Evolutionary conservation across 2,329 filamentous ascomycete species (phyloP).

Genomic region (Diaporthe eres): DNA sequence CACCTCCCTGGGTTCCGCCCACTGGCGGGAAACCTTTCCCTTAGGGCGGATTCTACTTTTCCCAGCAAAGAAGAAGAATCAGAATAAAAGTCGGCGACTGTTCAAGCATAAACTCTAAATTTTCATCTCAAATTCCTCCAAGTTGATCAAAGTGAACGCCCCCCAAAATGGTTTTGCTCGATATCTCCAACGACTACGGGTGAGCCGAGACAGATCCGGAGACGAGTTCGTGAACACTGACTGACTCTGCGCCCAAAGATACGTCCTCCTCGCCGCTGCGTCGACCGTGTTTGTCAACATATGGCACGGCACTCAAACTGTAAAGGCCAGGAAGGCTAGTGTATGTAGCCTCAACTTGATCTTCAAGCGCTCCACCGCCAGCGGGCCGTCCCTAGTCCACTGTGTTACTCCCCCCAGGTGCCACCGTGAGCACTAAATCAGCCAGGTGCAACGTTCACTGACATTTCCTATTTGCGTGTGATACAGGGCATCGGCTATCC

Average conservation of each 20-base stretch:
- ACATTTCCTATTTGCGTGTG: not conserved
- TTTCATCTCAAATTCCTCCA: not conserved
- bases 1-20: not conserved
- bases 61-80: not conserved
- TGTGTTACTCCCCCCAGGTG: not conserved
- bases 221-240: not conserved
- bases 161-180: slow-evolving; percentile 58
- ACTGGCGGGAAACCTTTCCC: not conserved
- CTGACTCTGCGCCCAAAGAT: slow-evolving; percentile 58
- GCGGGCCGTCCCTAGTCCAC: not conserved
- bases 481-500: slow-evolving; percentile 67
- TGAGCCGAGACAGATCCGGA: slow-evolving; percentile 50
- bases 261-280: slow-evolving; percentile 71
- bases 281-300: slow-evolving; percentile 71
- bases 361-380: not conserved
- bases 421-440: not conserved
- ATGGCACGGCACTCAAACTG: slow-evolving; percentile 64
- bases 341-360: slow-evolving; percentile 16
- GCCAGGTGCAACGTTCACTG: not conserved
- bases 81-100: not conserved
- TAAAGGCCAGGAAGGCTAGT: slow-evolving; percentile 64
- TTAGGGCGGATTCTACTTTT: slow-evolving; percentile 3
- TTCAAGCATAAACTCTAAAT: not conserved
- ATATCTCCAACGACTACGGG: slow-evolving; percentile 66
- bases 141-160: not conserved